phyloP scores from a whole-genome alignment of 176 grass and related monocot genomes.

The Secale cereale region DNA sequence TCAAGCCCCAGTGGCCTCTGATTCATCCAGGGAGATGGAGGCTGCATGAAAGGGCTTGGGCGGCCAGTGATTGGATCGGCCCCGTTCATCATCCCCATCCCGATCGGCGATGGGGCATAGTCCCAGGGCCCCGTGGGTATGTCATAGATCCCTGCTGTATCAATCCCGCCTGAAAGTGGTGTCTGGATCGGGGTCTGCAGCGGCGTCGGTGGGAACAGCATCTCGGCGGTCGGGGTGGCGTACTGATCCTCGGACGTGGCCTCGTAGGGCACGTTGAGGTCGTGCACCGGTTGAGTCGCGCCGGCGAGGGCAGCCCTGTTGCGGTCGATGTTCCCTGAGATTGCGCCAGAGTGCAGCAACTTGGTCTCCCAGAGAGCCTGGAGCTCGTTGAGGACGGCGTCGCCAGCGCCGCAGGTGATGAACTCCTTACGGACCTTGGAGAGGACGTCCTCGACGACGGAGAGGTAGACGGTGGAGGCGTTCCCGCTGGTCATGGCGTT shows the following conservation, averaged over 20 bases:
- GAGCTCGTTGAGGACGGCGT: conserved; percentile 79
- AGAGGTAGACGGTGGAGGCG: conserved; percentile 69
- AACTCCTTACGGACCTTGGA: conserved; percentile 83
- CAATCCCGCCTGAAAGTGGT: conserved; percentile 36
- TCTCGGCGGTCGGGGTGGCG: conserved; percentile 82
- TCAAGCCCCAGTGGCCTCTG: conserved; percentile 71
- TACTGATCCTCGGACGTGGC: conserved; percentile 78
- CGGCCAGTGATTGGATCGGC: conserved; percentile 54
- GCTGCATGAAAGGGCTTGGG: conserved; percentile 66
- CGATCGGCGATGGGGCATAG: conserved; percentile 80
- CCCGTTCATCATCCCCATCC: conserved; percentile 24
- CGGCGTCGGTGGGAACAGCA: conserved; percentile 84
- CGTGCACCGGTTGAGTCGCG: conserved; percentile 55
- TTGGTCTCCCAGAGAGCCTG: conserved; percentile 95
- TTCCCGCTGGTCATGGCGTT: conserved; percentile 66
- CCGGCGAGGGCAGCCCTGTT: neutral
- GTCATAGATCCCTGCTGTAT: too few species aligned
- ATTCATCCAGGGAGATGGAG: conserved; percentile 80
- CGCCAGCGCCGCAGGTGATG: conserved; percentile 65
- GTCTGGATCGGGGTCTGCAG: conserved; percentile 93
- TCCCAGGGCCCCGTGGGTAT: conserved; percentile 66
- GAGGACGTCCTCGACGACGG: conserved; percentile 84
- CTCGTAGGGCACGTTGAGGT: conserved; percentile 96
- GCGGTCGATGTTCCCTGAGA: conserved; percentile 57
- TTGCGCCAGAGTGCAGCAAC: conserved; percentile 90